Base-by-base conservation (phyloP, 371 early-diverging fungal genomes). In the Mucor plumbeus region DNA sequence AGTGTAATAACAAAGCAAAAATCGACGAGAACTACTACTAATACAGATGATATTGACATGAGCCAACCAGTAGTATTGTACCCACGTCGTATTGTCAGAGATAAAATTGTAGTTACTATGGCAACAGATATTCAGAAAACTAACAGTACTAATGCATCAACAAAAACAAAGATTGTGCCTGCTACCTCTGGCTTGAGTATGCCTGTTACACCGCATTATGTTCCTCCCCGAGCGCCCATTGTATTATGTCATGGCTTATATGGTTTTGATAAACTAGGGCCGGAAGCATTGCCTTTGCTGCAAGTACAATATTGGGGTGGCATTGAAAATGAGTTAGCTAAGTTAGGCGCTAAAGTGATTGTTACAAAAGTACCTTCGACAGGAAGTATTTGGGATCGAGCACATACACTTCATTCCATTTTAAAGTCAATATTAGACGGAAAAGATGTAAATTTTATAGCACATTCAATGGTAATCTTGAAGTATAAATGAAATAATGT, bases 281-380 rank as follows among this genome's bases (percentile, higher is more conserved):
- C 94, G 0, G 89, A 87, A 31, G 71, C 86, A 15, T 72, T 94
- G 21, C 97, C 97, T 0, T 72, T 79, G 17, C 77, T 96, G 21
- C 96, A 94, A 75, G 77, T 94, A 19, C 92, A 92, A 50, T 97
- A 97, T 72, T 97, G 96, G 96, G 84, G 87, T 31, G 95, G 95
- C 5, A 90, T 97, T 21, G 85, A 88, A 54, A 90, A 94, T 50
- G 91, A 91, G 0, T 73, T 97, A 67, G 85, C 86, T n/a, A 86
- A 88, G 38, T 68, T 94, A 19, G 97, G 97, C 4, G 91, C 92
- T 63, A 88, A 91, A 55, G 96, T 97, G 38, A 77, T 91, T 57
- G 88, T 95, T 3, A 87, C 95, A 4, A 85, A 89, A 47, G 97
- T 97, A 13, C 86, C 93, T 40, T 81, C 92, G 35, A 89, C 94